Conservation (phyloP, 78 protist genomes). For the Dictyostelium firmibasis region DNA sequence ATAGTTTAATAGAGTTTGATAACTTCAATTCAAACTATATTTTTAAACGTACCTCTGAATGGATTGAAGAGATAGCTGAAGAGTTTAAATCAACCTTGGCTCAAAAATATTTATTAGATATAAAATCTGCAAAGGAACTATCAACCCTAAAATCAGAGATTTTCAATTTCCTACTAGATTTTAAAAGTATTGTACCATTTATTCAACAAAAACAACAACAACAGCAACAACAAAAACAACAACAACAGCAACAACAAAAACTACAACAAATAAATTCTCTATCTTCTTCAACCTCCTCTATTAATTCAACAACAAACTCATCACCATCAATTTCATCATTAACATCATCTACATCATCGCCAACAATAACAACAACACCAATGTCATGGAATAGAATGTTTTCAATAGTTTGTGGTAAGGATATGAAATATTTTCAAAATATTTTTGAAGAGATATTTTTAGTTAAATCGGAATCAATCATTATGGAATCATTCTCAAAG, state of each 20-base stretch:
- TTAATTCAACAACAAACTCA: not conserved
- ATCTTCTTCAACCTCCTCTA: not conserved
- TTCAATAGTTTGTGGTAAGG: not conserved
- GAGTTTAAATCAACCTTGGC: not conserved
- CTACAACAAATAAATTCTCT: not conserved
- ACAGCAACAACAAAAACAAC: not conserved
- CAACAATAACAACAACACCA: not conserved
- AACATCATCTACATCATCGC: not conserved
- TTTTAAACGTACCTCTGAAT: constrained; percentile 18
- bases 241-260: not conserved
- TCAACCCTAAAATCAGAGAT: constrained; percentile 12
- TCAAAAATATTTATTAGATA: not conserved
- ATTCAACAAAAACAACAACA: not conserved
- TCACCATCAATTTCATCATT: not conserved
- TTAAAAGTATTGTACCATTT: constrained; percentile 2
- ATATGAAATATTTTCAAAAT: not conserved
- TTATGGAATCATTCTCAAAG: not conserved
- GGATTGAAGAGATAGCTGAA: constrained; percentile 14
- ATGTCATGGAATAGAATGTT: not conserved
- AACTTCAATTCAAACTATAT: not conserved
- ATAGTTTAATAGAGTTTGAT: constrained; percentile 22
- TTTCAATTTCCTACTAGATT: not conserved
- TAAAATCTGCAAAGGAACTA: constrained; percentile 26
- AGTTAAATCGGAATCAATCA: constrained; percentile 1
- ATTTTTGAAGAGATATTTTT: constrained; percentile 47